Evolutionary conservation across 169 alveolate species (phyloP).

Genomic region (Cryptosporidium canis): DNA sequence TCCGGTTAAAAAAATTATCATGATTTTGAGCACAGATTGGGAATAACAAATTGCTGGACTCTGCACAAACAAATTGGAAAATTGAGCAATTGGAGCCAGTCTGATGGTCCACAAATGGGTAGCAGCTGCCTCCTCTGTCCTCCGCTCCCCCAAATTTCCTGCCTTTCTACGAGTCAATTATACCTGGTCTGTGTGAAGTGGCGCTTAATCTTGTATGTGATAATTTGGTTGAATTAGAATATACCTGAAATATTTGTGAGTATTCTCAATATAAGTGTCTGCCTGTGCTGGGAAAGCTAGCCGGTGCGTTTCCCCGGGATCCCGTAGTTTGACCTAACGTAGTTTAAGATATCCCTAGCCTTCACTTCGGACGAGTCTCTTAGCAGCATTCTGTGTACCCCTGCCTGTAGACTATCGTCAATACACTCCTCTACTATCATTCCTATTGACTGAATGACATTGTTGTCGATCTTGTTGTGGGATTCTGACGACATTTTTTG

Average conservation of each 20-base stretch:
- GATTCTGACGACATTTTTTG: background rate
- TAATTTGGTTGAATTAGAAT: background rate
- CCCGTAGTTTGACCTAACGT: constrained; percentile 29
- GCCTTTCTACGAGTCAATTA: background rate
- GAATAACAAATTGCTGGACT: background rate
- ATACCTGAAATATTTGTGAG: background rate
- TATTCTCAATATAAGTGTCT: background rate
- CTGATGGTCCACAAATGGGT: too few species aligned
- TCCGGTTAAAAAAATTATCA: constrained; percentile 1
- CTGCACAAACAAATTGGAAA: background rate
- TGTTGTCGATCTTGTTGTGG: constrained; percentile 4
- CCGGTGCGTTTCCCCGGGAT: background rate
- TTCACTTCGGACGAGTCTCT: constrained; percentile 13
- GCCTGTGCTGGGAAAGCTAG: background rate
- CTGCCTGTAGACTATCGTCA: constrained; percentile 6
- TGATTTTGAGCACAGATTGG: background rate
- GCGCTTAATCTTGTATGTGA: background rate
- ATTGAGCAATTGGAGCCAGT: too few species aligned
- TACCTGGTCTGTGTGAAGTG: background rate
- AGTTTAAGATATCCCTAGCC: background rate
- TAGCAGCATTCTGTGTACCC: constrained; percentile 3
- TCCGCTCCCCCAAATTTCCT: background rate
- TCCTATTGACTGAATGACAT: constrained; percentile 24
- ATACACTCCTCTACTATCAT: constrained; percentile 45
- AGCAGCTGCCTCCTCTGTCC: background rate